phyloP scores from a whole-genome alignment of 495 filamentous ascomycete species.

The Hyaloscypha bicolor region DNA sequence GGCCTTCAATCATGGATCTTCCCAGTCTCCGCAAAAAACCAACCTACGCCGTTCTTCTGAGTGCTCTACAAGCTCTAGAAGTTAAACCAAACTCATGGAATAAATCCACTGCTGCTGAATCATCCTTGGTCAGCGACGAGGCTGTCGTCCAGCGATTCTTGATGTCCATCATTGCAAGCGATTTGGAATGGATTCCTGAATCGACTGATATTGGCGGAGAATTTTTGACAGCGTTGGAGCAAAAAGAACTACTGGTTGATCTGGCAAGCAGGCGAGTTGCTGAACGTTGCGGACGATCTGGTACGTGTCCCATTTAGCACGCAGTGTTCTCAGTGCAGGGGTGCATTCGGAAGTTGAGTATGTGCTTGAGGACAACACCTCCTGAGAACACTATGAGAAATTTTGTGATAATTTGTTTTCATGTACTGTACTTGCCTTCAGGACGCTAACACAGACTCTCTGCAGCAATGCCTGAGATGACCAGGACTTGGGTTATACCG shows the following conservation, averaged over 20 bases:
- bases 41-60: constrained; percentile 47
- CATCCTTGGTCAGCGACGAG: neutral
- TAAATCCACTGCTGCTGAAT: neutral
- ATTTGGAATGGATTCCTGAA: constrained; percentile 72
- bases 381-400: neutral
- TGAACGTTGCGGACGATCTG: constrained; percentile 79
- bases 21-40: constrained; percentile 55
- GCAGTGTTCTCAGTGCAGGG: too few species aligned
- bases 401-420: neutral
- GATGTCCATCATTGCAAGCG: constrained; percentile 73
- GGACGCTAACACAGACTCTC: neutral
- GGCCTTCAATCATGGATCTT: constrained; percentile 41
- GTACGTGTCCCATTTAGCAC: constrained; percentile 34
- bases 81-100: constrained; percentile 42
- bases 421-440: too few species aligned
- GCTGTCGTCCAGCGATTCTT: constrained; percentile 53
- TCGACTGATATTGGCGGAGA: constrained; percentile 40
- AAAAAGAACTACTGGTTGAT: constrained; percentile 77
- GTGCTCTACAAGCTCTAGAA: constrained; percentile 46
- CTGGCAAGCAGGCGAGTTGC: constrained; percentile 74
- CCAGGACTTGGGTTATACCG: constrained; percentile 72
- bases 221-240: constrained; percentile 34
- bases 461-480: constrained; percentile 76
- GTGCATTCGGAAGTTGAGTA: too few species aligned
- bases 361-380: too few species aligned